phyloP scores from a whole-genome alignment of 2,329 filamentous ascomycete species.

The Moelleriella libera region DNA sequence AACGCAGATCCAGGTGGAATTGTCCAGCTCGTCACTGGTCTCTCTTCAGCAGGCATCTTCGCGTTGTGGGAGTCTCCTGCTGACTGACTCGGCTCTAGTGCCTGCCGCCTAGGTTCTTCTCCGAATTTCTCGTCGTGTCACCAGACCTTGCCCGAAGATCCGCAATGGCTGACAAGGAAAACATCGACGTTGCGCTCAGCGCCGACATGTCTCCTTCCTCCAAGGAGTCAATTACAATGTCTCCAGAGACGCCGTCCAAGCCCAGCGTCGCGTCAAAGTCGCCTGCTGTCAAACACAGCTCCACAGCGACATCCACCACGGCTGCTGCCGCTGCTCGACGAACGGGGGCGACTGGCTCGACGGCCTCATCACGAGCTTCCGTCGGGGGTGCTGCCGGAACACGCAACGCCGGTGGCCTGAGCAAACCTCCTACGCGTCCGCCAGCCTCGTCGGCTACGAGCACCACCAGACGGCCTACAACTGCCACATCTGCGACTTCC shows the following conservation, averaged over 20 bases:
- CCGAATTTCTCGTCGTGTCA: background rate
- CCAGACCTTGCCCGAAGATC: conserved; percentile 4
- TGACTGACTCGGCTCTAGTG: background rate
- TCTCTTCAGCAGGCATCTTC: too few species aligned
- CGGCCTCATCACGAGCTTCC: conserved; percentile 9
- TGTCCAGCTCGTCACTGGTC: too few species aligned
- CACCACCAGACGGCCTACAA: conserved; percentile 15
- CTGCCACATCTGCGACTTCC: conserved; percentile 20
- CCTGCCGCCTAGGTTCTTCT: background rate
- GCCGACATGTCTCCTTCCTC: conserved; percentile 21
- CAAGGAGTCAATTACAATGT: conserved; percentile 14
- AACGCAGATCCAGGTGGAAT: too few species aligned
- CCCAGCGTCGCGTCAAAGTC: conserved; percentile 13
- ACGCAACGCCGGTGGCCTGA: conserved; percentile 16
- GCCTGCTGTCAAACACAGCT: conserved; percentile 21
- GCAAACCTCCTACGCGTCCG: conserved; percentile 34
- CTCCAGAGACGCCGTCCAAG: conserved; percentile 19
- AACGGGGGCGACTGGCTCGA: conserved; percentile 14
- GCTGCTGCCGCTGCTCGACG: conserved; percentile 19
- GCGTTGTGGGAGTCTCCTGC: too few species aligned
- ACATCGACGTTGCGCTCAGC: conserved; percentile 27
- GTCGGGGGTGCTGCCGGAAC: conserved; percentile 2
- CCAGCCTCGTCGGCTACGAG: conserved; percentile 20
- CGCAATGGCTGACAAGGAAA: conserved; percentile 16
- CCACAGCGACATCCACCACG: conserved; percentile 16